Evolutionary conservation across 352 stramenopile genomes (phyloP).

Genomic region (Globisporangium parvum): DNA sequence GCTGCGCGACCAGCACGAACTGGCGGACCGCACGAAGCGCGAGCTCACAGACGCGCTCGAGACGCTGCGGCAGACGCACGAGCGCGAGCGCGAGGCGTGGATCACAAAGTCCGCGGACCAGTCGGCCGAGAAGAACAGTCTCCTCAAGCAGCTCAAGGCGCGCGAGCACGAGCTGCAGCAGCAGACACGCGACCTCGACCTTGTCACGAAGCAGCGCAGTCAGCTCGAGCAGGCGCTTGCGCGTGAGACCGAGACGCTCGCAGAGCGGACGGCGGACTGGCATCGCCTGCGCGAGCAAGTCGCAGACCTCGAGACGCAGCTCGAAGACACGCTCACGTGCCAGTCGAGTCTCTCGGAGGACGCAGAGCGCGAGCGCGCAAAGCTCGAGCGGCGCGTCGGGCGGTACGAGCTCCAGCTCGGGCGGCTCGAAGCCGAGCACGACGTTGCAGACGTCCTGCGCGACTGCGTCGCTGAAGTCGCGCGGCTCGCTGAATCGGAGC

Average conservation of each 20-base stretch:
- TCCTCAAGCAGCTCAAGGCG: constrained; percentile 52
- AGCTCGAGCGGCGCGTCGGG: constrained; percentile 34
- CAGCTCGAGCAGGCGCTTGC: constrained; percentile 33
- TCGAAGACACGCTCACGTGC: constrained; percentile 18
- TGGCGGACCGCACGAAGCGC: constrained; percentile 26
- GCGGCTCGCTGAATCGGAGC: constrained; percentile 51
- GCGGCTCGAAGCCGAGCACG: constrained; percentile 28
- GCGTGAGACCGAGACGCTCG: constrained; percentile 19
- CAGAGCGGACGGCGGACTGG: constrained; percentile 20
- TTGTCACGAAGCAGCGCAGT: constrained; percentile 40
- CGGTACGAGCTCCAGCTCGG: constrained; percentile 60
- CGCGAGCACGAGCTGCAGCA: constrained; percentile 30
- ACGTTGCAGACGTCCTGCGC: constrained; percentile 50
- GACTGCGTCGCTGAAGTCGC: constrained; percentile 54
- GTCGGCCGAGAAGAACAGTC: constrained; percentile 40
- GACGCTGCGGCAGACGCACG: constrained; percentile 18
- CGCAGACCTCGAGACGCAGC: constrained; percentile 21
- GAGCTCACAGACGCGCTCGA: constrained; percentile 27
- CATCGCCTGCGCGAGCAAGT: constrained; percentile 19
- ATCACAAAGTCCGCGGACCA: constrained; percentile 61
- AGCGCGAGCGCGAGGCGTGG: constrained; percentile 45
- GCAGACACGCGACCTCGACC: constrained; percentile 28
- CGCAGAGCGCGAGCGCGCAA: constrained; percentile 25
- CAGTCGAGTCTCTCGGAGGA: constrained; percentile 18
- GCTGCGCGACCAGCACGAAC: constrained; percentile 24